Conservation (phyloP, 805 yeast species). For the Metschnikowia amazonensis region DNA sequence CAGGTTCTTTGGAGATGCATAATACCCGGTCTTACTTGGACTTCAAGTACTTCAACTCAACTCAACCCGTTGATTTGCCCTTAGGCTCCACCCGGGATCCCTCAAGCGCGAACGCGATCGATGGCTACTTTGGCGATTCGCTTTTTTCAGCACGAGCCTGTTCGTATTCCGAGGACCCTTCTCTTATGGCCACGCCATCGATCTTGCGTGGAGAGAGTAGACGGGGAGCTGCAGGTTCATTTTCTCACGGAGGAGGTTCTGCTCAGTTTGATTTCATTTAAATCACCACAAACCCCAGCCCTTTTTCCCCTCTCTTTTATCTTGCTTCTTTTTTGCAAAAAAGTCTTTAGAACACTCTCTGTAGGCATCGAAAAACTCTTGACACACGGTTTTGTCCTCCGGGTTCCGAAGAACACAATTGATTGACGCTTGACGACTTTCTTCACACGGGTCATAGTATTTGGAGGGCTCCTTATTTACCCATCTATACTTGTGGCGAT, state of each 20-base stretch:
- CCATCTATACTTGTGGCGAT: constrained; percentile 65
- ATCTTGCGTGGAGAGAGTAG: constrained; percentile 2
- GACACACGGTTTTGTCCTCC: constrained; percentile 58
- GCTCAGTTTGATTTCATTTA: constrained; percentile 1
- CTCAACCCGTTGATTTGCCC: background rate
- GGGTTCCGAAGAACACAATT: constrained; percentile 78
- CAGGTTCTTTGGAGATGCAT: constrained; percentile 32
- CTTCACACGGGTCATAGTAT: constrained; percentile 91
- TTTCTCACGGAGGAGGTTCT: constrained; percentile 3
- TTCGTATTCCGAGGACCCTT: constrained; percentile 6
- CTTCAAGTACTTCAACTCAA: constrained; percentile 14
- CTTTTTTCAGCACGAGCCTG: background rate
- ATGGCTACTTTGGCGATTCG: background rate
- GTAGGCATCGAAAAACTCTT: constrained; percentile 86
- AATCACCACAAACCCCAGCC: constrained; percentile 44
- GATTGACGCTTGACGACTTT: constrained; percentile 81
- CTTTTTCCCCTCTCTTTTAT: constrained; percentile 34
- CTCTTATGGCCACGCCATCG: constrained; percentile 6
- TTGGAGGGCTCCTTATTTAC: constrained; percentile 74
- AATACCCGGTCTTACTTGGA: constrained; percentile 29
- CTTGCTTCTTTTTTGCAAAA: constrained; percentile 36
- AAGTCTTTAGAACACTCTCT: constrained; percentile 64
- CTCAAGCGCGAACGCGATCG: background rate
- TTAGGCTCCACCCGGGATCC: background rate
- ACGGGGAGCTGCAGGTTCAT: constrained; percentile 4